phyloP scores from a whole-genome alignment of 73 alveolate genomes.

The Blepharisma japonicum region DNA sequence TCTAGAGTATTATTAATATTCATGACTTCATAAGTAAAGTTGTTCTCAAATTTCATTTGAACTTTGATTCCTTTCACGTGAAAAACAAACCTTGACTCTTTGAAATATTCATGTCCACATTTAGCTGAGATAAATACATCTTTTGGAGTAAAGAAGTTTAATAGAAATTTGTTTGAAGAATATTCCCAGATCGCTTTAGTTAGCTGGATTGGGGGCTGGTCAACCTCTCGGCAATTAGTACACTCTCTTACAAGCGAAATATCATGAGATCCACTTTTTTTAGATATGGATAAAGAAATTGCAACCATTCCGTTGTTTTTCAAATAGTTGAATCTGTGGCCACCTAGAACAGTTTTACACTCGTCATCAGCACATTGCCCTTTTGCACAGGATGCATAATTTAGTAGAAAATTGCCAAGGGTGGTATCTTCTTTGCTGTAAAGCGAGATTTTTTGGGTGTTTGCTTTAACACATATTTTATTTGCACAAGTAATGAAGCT shows the following conservation, averaged over 20 bases:
- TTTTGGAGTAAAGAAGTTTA: not conserved
- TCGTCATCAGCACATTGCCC: not conserved
- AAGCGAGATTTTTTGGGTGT: not conserved
- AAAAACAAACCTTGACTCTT: no score
- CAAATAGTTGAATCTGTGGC: not conserved
- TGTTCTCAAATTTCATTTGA: no score
- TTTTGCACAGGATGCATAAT: not conserved
- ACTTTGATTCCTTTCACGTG: no score
- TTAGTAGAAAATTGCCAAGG: slow-evolving; percentile 20
- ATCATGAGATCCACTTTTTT: not conserved
- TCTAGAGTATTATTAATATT: no score
- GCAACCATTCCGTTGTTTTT: not conserved
- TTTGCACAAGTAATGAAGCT: not conserved
- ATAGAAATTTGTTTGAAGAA: slow-evolving; percentile 3
- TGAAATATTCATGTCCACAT: no score
- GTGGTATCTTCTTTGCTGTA: not conserved
- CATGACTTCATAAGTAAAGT: no score
- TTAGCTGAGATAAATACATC: no score
- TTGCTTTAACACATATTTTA: not conserved
- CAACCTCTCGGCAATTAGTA: not conserved
- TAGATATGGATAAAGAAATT: not conserved
- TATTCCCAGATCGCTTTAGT: slow-evolving; percentile 21
- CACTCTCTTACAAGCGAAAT: not conserved
- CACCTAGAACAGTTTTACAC: slow-evolving; percentile 19
- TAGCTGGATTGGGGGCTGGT: not conserved